These are phyloP conservation scores for Phyllosticta citribraziliensis DNA, from an alignment of 2,329 filamentous ascomycete species.

Conservation along the genomic window DNA sequence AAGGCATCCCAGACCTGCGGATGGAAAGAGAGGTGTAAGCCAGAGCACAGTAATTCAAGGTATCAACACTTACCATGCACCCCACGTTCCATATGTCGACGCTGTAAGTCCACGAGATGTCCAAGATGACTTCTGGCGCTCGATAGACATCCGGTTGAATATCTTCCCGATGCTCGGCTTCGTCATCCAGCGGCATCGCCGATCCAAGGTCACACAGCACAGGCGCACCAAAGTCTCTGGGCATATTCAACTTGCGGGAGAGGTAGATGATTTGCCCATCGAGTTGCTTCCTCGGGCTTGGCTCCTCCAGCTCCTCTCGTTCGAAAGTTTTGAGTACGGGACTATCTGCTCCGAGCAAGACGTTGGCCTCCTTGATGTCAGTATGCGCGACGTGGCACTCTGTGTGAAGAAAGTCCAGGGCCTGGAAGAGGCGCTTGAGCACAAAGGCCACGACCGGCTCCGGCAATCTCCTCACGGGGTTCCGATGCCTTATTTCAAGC, in stretches of 20 bases:
- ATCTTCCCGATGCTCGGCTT: conserved; percentile 18
- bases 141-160: conserved; percentile 28
- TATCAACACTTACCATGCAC: conserved; percentile 21
- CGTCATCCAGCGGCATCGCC: conserved; percentile 20
- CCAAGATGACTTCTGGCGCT: conserved; percentile 30
- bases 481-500: neutral
- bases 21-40: neutral
- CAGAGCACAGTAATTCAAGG: neutral
- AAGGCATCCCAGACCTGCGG: conserved; percentile 29
- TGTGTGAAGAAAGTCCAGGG: conserved; percentile 33
- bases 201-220: conserved; percentile 29
- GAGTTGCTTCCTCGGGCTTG: conserved; percentile 29
- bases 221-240: conserved; percentile 22
- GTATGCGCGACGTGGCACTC: conserved; percentile 38
- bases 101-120: conserved; percentile 25
- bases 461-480: neutral
- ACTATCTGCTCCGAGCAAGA: conserved; percentile 28
- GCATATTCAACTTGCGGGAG: conserved; percentile 24
- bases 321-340: conserved; percentile 28
- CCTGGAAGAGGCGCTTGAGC: conserved; percentile 30
- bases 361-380: conserved; percentile 37
- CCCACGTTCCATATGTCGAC: conserved; percentile 33
- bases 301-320: conserved; percentile 24
- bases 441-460: neutral
- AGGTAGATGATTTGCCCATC: conserved; percentile 25